Evolutionary conservation across 2,329 filamentous ascomycete species (phyloP).

Genomic region (Aspergillus sp.): DNA sequence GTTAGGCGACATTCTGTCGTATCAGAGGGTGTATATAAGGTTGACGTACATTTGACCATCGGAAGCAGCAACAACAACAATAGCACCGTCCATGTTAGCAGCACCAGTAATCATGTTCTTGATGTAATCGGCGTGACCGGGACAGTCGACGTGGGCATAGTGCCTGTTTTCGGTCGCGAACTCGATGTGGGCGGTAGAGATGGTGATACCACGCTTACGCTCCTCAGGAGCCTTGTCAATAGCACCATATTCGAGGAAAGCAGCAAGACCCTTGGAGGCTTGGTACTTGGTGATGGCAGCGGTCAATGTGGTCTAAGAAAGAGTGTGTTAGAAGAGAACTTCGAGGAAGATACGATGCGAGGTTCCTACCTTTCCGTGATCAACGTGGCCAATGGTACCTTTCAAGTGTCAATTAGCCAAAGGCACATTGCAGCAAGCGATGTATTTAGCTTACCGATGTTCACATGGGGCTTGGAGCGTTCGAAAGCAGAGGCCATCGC

Average conservation of each 20-base stretch:
- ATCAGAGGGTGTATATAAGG: not conserved
- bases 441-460: conserved; percentile 70
- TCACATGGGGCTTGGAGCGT: conserved; percentile 95
- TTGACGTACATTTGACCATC: conserved; percentile 85
- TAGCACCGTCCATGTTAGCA: conserved; percentile 98
- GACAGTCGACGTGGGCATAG: conserved; percentile 99
- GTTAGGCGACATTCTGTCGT: conserved; percentile 20
- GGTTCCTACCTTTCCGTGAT: conserved; percentile 87
- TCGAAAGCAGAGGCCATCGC: conserved; percentile 69
- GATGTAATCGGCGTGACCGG: conserved; percentile 99
- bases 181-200: conserved; percentile 97
- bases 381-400: conserved; percentile 98
- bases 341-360: conserved; percentile 2
- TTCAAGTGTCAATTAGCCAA: not conserved
- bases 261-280: conserved; percentile 88
- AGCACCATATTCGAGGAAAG: conserved; percentile 93
- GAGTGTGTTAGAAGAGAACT: conserved; percentile 18
- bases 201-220: conserved; percentile 99
- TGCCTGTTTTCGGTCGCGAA: conserved; percentile 92
- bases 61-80: conserved; percentile 96
- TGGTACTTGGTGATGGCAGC: conserved; percentile 99
- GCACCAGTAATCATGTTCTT: conserved; percentile 99
- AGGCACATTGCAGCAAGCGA: not conserved
- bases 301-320: conserved; percentile 83
- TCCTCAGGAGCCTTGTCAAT: conserved; percentile 99